phyloP scores from a whole-genome alignment of 2,329 filamentous ascomycete species.

The Davidsoniella eucalypti region DNA sequence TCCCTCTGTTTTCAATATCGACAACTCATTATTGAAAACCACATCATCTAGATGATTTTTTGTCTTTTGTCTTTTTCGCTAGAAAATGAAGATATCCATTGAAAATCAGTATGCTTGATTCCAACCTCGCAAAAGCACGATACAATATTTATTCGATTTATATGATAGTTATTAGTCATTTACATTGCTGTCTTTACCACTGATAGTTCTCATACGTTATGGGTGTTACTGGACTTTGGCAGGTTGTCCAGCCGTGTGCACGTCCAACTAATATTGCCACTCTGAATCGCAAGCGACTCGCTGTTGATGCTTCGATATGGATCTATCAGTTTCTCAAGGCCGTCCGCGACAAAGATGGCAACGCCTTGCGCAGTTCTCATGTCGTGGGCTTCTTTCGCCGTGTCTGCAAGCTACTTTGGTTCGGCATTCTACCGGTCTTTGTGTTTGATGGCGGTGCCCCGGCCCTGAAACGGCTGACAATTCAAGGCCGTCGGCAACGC shows the following conservation, averaged over 20 bases:
- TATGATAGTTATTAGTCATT: not conserved
- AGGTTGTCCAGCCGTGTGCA: conserved; percentile 84
- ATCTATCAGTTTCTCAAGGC: conserved; percentile 99
- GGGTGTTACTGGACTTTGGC: conserved; percentile 98
- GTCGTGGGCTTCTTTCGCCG: conserved; percentile 95
- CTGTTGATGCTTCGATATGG: conserved; percentile 97
- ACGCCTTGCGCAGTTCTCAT: conserved; percentile 88
- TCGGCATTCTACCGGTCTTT: conserved; percentile 90
- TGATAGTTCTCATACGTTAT: conserved; percentile 30
- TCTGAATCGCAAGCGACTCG: conserved; percentile 87
- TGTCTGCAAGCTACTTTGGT: conserved; percentile 94
- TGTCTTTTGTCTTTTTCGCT: too few relatives aligned
- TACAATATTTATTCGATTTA: not conserved
- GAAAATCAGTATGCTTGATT: not conserved
- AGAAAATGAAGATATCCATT: too few relatives aligned
- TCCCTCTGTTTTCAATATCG: too few relatives aligned
- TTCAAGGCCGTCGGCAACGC: conserved; percentile 58
- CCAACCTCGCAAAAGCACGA: not conserved
- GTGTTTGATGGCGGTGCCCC: conserved; percentile 96
- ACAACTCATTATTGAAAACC: too few relatives aligned
- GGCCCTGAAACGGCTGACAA: conserved; percentile 76
- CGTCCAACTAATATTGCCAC: conserved; percentile 93
- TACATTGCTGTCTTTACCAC: too few relatives aligned
- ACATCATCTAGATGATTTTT: too few relatives aligned
- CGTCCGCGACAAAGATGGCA: conserved; percentile 94